Evolutionary conservation across 345 rosid genomes (phyloP), one percentile per base, ranked within the genome.

Genomic region (Bruguiera sexangula): DNA sequence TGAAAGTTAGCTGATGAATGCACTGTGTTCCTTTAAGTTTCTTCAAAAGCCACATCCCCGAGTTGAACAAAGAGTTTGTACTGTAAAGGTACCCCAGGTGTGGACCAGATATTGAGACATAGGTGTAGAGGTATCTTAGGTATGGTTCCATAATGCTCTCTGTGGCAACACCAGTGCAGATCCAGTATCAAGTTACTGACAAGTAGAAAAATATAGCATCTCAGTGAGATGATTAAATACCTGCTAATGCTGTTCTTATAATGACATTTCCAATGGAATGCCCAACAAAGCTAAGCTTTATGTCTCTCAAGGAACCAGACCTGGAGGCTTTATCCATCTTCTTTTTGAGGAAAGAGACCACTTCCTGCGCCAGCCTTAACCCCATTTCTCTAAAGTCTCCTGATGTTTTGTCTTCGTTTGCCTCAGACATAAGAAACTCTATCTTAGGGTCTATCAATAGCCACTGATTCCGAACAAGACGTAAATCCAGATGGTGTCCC

Each of bases 301-400:
- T 84, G 66, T 79, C 74, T 83, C 79, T 90, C 62, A 87, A 69
- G 68, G 75, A 72, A 37, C 90, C 91, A 7, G 83, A 84, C 79
- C 86, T 90, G 4, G 97, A 81, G 72, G 82, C 73, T 76, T 71
- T 87, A 67, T 84, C 96, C 76, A 85, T 82, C 78, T 92, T 92
- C 88, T 75, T 90, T 76, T 88, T 85, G 11, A 92, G 30, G 70
- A 95, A 95, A 76, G 91, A 68, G 63, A 88, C 78, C 64, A 92
- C 99, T 81, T 95, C 99, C 62, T 86, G 78, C 0, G 99, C 99
- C 52, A 95, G 83, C 70, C 99, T 87, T 60, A 76, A 83, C 73
- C 97, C 96, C 99, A 95, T 95, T 82, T 92, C 96, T 73, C 96
- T 79, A 69, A 95, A 87, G 83, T 95, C 96, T 4, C 98, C 99